phyloP scores from a whole-genome alignment of 768 basidiomycete genomes.

The Auricularia heimuer region DNA sequence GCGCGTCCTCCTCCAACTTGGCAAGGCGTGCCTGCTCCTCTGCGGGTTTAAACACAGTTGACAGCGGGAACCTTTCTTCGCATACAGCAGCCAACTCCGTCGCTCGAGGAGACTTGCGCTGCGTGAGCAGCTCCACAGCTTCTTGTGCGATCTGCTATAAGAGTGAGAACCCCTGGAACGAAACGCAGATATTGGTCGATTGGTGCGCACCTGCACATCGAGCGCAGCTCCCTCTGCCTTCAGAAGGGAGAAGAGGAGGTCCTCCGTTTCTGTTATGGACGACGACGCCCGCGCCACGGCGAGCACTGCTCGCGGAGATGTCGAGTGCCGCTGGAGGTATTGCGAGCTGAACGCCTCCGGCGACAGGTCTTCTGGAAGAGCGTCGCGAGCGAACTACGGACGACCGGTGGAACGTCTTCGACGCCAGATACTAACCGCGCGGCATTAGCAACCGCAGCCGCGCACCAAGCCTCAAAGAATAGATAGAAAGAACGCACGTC shows the following conservation, averaged over 20 bases:
- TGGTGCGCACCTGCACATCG: slow-evolving; percentile 35
- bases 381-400: slow-evolving; percentile 36
- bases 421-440: background rate
- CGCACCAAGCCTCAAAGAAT: background rate
- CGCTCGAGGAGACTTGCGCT: slow-evolving; percentile 39
- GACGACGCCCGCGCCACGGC: slow-evolving; percentile 52
- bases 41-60: slow-evolving; percentile 54
- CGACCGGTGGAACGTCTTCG: background rate
- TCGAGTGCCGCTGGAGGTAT: slow-evolving; percentile 57
- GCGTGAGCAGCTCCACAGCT: slow-evolving; percentile 38
- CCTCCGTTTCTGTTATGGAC: slow-evolving; percentile 51
- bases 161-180: background rate
- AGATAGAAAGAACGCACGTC: slow-evolving; percentile 30
- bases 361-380: slow-evolving; percentile 47
- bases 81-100: slow-evolving; percentile 56
- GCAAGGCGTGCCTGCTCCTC: slow-evolving; percentile 28
- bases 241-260: slow-evolving; percentile 40
- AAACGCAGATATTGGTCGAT: background rate
- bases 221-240: slow-evolving; percentile 30
- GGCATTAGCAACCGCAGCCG: background rate
- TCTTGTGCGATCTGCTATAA: slow-evolving; percentile 39
- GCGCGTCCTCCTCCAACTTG: background rate
- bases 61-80: slow-evolving; percentile 43
- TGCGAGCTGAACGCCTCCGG: slow-evolving; percentile 64
- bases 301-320: slow-evolving; percentile 43